Conservation (phyloP, 768 basidiomycete species). For the Russula sp. region DNA sequence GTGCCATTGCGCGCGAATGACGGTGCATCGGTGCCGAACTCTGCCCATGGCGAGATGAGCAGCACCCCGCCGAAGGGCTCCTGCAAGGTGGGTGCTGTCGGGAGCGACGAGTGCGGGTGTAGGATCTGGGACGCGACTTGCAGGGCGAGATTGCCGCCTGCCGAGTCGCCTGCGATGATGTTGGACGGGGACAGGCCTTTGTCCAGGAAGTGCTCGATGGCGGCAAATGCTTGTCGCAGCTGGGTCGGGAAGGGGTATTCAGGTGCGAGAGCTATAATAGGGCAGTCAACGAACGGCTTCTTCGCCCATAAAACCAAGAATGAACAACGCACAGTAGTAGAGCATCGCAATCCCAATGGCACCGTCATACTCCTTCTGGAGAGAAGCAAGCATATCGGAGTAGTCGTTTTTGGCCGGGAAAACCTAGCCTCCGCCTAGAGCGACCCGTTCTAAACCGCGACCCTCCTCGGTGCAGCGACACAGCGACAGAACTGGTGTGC, state of each 20-base stretch:
- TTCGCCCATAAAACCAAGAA: too few species aligned
- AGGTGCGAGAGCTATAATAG: too few species aligned
- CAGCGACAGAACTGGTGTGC: too few species aligned
- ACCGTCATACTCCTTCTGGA: constrained; percentile 6
- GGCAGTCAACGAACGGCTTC: too few species aligned
- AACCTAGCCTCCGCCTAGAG: too few species aligned
- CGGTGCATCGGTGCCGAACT: neutral
- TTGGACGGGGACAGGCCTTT: constrained; percentile 20
- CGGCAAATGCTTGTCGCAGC: constrained; percentile 5
- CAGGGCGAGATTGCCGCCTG: constrained; percentile 17
- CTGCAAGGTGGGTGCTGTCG: too few species aligned
- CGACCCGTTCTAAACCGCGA: too few species aligned
- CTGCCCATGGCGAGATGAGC: constrained; percentile 6
- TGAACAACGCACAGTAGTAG: constrained; percentile 5
- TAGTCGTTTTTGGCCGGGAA: neutral
- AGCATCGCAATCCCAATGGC: constrained; percentile 5
- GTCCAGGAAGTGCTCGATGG: constrained; percentile 17
- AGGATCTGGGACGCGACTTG: constrained; percentile 22
- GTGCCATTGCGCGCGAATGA: neutral
- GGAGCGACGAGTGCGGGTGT: constrained; percentile 17
- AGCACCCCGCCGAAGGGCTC: neutral
- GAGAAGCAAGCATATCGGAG: neutral
- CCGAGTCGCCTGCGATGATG: constrained; percentile 19
- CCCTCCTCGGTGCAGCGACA: too few species aligned
- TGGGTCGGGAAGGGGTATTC: too few species aligned